A percentile compares a stretch with the other conserved stretches of the same genome.
Evolutionary conservation across 1,284 basidiomycete genomes (phyloP).

Genomic region (Melampsora allii-populina): DNA sequence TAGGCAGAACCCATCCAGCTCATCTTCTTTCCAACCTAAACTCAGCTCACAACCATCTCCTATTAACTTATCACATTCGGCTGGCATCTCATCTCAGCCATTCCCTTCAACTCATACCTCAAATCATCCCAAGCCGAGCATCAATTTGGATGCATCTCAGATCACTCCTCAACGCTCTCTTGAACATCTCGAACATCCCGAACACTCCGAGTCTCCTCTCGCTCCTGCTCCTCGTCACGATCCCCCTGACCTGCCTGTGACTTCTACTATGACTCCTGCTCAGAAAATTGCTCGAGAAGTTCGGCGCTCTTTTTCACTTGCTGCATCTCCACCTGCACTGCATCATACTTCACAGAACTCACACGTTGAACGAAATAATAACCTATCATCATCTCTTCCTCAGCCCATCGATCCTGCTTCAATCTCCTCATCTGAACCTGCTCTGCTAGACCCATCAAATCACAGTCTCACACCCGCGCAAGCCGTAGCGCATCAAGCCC

Average conservation of each 20-base stretch:
- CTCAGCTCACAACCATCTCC: background rate
- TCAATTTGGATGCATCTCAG: background rate
- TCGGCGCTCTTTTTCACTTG: constrained; percentile 38
- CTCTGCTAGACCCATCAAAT: background rate
- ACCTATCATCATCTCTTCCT: background rate
- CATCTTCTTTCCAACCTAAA: constrained; percentile 8
- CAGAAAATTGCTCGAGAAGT: constrained; percentile 44
- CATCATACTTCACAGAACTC: background rate
- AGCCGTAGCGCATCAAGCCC: constrained; percentile 19
- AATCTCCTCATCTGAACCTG: background rate
- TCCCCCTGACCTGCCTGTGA: background rate
- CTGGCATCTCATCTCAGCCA: background rate
- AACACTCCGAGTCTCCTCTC: background rate
- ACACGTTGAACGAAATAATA: background rate
- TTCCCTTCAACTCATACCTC: background rate
- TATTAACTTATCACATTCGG: background rate
- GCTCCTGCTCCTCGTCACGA: constrained; percentile 1
- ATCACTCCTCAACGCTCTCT: background rate
- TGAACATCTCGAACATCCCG: background rate
- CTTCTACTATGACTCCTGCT: constrained; percentile 31
- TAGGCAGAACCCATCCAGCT: too few species aligned
- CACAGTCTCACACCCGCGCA: constrained; percentile 33
- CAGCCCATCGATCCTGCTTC: background rate
- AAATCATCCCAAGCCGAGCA: background rate
- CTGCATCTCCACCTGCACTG: background rate